phyloP scores from a whole-genome alignment of 2,329 filamentous ascomycete genomes.

The Ophiobolus disseminans region DNA sequence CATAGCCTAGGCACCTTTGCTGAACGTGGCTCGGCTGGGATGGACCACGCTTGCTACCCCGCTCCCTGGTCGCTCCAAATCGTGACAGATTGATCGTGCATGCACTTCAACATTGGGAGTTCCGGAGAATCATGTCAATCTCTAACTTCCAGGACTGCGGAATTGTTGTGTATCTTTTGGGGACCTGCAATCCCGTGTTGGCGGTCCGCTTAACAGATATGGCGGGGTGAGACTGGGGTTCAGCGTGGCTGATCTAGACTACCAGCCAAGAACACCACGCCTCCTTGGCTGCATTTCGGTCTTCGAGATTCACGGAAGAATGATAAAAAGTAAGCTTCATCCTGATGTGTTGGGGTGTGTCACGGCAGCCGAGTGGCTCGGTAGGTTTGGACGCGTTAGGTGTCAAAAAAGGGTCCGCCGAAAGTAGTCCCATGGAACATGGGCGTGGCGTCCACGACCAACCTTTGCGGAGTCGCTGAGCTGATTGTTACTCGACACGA shows the following conservation, averaged over 20 bases:
- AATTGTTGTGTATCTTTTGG: neutral
- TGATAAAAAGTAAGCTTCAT: neutral
- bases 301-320: conserved; percentile 13
- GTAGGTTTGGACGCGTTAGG: conserved; percentile 8
- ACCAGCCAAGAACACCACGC: conserved; percentile 33
- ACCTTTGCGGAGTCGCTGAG: conserved; percentile 6
- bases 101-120: neutral
- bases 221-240: conserved; percentile 27
- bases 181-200: conserved; percentile 6
- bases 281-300: conserved; percentile 36
- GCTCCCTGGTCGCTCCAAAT: neutral
- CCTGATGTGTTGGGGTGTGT: conserved; percentile 7
- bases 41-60: conserved; percentile 3
- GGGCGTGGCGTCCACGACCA: conserved; percentile 9
- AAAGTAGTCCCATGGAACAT: conserved; percentile 7
- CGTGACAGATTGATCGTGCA: neutral
- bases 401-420: conserved; percentile 6
- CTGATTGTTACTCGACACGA: conserved; percentile 1
- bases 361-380: conserved; percentile 1
- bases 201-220: conserved; percentile 11
- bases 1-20: conserved; percentile 11
- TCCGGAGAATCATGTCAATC: neutral
- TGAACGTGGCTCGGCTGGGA: conserved; percentile 10
- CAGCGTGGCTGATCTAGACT: conserved; percentile 46
- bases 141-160: neutral